Base-by-base conservation (phyloP, 1,284 basidiomycete species). In the Ustilago nuda region DNA sequence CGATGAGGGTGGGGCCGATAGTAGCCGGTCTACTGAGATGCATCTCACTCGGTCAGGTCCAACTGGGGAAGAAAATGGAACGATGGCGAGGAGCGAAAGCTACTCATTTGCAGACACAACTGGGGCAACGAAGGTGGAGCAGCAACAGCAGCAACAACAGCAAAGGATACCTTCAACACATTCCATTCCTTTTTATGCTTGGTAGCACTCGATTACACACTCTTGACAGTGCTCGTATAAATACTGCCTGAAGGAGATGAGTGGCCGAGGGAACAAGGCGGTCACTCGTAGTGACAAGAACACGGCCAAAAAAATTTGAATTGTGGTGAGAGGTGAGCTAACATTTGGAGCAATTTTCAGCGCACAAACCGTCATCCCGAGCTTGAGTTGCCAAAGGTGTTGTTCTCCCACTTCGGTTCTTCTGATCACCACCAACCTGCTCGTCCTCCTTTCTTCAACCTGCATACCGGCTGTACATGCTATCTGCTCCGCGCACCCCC, bases 111-210 rank as follows among this genome's bases (percentile, higher is more conserved):
- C 48, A 9, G 17, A 12, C 19, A 35, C 48, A 2, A 32, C 19
- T 6, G 39, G 15, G 1, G 11, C 43, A 7, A 35, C 37, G 12
- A 15, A 7, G 8, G 17, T 36, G 33, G 32, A 41, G 33, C 56
- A 53, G 43, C 43, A 45, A 17, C 60, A 66, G 17, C 56, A 59
- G 5, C 61, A 58, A 32, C 41, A 36, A 27, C 37, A 60, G 43
- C 37, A 23, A 30, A 45, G 48, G 15, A 9, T 54, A 1, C 33
- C 9, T 3, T 67, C 70, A 6, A 37, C 64, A 0, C 70, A 64
- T 39, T 67, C 70, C 2, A 72, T 72, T 2, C 64, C 70, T 43
- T 72, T 72, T 33, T 72, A 67, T 45, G 70, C 70, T 54, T 72
- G 70, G 70, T 72, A 72, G 51, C n/a, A 15, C 23, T 27, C 23